phyloP scores from a whole-genome alignment of 441 rosid genomes.

The Syzygium syzygioides region DNA sequence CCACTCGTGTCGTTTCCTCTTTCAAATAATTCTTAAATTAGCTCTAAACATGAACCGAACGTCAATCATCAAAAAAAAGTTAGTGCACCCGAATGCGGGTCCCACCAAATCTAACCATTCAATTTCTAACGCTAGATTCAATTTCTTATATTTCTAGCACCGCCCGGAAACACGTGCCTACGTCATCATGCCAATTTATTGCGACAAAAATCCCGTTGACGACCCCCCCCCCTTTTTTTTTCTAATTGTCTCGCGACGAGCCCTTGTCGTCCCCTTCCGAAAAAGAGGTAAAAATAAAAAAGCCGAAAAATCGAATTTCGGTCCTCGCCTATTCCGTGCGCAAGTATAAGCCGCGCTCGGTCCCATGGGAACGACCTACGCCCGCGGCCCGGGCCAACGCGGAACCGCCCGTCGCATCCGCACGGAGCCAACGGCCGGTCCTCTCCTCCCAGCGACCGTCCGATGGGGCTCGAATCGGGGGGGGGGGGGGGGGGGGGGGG shows the following conservation, averaged over 20 bases:
- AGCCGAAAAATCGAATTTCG: neutral
- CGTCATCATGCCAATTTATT: neutral
- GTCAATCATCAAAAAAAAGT: too few relatives aligned
- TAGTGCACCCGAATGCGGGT: neutral
- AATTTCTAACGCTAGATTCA: neutral
- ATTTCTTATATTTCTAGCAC: too few relatives aligned
- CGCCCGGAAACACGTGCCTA: neutral
- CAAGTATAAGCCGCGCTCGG: neutral
- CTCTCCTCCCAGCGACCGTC: neutral
- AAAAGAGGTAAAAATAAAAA: neutral
- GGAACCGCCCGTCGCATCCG: neutral
- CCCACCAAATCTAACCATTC: neutral
- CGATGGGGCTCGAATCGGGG: neutral
- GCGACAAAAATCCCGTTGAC: neutral
- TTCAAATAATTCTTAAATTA: neutral
- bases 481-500: fast-evolving
- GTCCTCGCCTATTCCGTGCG: neutral
- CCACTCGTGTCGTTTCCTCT: neutral
- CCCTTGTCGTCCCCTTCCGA: neutral
- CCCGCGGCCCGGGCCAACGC: neutral
- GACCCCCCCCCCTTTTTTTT: neutral
- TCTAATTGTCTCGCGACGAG: neutral
- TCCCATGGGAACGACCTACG: neutral
- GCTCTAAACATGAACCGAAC: too few relatives aligned
- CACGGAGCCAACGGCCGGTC: neutral